Percentiles rank a stretch among this genome's conserved stretches.
Evolutionary conservation across 495 filamentous ascomycete genomes (phyloP).

Genomic region (Lophiostoma macrostomum): DNA sequence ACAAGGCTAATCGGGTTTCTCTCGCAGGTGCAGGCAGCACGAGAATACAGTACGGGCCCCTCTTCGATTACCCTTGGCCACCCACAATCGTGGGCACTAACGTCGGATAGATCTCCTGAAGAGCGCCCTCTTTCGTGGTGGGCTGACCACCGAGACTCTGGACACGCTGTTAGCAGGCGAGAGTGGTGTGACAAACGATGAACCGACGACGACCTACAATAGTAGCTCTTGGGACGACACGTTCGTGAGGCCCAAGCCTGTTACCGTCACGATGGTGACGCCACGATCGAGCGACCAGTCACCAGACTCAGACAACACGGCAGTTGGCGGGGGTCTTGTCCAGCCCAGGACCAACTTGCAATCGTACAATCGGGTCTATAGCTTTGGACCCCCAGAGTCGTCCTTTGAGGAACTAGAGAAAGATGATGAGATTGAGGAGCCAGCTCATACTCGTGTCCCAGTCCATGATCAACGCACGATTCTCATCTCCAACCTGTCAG

Average conservation of each 20-base stretch:
- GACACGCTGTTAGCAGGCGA: slow-evolving; percentile 42
- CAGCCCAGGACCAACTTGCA: slow-evolving; percentile 5
- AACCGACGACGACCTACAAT: not conserved
- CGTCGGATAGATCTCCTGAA: slow-evolving; percentile 55
- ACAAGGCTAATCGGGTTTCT: slow-evolving; percentile 2
- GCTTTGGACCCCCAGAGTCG: slow-evolving; percentile 18
- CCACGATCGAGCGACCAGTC: slow-evolving; percentile 9
- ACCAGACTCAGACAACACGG: slow-evolving; percentile 26
- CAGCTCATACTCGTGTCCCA: slow-evolving; percentile 18
- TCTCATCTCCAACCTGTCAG: slow-evolving; percentile 59
- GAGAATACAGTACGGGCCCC: slow-evolving; percentile 41
- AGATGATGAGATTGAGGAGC: slow-evolving; percentile 40
- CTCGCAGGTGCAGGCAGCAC: slow-evolving; percentile 47
- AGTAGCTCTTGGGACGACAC: slow-evolving; percentile 8
- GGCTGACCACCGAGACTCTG: slow-evolving; percentile 59
- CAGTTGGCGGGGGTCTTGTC: slow-evolving; percentile 25
- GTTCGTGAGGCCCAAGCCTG: slow-evolving; percentile 7
- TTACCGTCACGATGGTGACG: slow-evolving; percentile 12
- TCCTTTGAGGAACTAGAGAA: slow-evolving; percentile 49
- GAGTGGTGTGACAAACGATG: slow-evolving; percentile 5
- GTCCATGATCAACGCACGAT: slow-evolving; percentile 59
- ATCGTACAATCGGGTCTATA: slow-evolving; percentile 9
- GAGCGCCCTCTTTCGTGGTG: slow-evolving; percentile 59
- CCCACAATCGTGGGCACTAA: not conserved
- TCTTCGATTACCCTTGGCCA: not conserved